phyloP scores from a whole-genome alignment of 306 rosid species.

The Sindora glabra region DNA sequence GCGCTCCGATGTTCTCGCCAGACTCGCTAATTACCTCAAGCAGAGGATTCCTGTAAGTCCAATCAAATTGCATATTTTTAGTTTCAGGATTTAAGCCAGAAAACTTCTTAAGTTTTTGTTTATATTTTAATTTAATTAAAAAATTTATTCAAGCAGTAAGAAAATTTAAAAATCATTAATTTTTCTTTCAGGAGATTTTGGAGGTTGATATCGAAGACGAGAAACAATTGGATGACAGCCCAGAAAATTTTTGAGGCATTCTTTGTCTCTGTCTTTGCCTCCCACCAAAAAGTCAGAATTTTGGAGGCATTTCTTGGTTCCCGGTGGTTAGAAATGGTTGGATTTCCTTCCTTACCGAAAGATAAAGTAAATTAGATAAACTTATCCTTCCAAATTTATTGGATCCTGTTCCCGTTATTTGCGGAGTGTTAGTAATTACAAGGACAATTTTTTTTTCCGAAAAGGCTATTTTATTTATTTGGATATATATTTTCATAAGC shows the following conservation, averaged over 20 bases:
- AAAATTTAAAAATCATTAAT: not conserved
- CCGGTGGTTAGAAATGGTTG: not conserved
- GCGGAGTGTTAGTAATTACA: too few species aligned
- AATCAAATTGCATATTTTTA: too few species aligned
- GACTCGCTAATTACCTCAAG: slow-evolving; percentile 71
- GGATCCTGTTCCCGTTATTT: not conserved
- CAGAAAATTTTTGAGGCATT: slow-evolving; percentile 57
- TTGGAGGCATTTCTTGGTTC: not conserved
- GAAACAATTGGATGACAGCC: slow-evolving; percentile 94
- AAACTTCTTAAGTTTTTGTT: too few species aligned
- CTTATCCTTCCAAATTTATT: slow-evolving; percentile 19
- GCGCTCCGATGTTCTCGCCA: slow-evolving; percentile 63
- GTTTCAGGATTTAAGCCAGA: too few species aligned
- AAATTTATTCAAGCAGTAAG: too few species aligned
- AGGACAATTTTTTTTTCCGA: not conserved
- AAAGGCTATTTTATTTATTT: not conserved
- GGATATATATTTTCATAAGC: too few species aligned
- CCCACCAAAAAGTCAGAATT: not conserved
- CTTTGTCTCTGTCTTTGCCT: not conserved
- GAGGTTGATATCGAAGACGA: slow-evolving; percentile 91
- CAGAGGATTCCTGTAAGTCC: slow-evolving; percentile 81
- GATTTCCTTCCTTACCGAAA: not conserved
- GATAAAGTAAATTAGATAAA: not conserved
- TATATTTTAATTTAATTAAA: not conserved
- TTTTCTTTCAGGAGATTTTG: slow-evolving; percentile 63